These are phyloP conservation scores for Nitzschia sp. DNA, from an alignment of 108 stramenopile genomes.

Conservation along the genomic window DNA sequence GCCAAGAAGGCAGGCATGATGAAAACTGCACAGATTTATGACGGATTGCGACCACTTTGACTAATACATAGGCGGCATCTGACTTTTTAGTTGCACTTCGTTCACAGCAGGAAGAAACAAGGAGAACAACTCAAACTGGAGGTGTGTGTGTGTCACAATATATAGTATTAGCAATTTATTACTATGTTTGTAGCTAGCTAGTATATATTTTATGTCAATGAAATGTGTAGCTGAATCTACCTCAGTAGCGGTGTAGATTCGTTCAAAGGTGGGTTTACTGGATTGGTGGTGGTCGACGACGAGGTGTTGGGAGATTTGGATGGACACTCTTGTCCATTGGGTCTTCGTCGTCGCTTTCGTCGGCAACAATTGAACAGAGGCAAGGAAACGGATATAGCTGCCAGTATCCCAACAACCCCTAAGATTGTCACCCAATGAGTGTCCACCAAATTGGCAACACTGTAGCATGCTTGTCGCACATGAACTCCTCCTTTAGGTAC, in stretches of 20 bases:
- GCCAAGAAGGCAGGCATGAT: no score
- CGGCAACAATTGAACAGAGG: slow-evolving; percentile 7
- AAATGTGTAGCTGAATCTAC: no score
- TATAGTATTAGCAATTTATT: no score
- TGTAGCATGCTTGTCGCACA: not conserved
- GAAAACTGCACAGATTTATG: no score
- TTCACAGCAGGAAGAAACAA: no score
- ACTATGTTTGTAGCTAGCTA: no score
- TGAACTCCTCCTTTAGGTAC: not conserved
- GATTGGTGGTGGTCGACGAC: not conserved
- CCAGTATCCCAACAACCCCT: not conserved
- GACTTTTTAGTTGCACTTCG: no score
- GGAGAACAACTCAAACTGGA: no score
- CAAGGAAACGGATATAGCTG: not conserved
- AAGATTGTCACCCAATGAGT: not conserved
- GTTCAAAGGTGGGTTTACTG: not conserved
- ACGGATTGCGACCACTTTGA: no score
- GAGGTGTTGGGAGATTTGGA: not conserved
- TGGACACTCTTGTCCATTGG: not conserved
- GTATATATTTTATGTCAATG: no score
- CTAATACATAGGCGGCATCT: no score
- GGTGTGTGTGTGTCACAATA: no score
- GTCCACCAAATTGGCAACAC: slow-evolving; percentile 2
- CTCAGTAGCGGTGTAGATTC: not conserved
- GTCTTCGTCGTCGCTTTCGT: not conserved